phyloP scores from a whole-genome alignment of 2,329 filamentous ascomycete genomes.

The Neofusicoccum umdonicola region DNA sequence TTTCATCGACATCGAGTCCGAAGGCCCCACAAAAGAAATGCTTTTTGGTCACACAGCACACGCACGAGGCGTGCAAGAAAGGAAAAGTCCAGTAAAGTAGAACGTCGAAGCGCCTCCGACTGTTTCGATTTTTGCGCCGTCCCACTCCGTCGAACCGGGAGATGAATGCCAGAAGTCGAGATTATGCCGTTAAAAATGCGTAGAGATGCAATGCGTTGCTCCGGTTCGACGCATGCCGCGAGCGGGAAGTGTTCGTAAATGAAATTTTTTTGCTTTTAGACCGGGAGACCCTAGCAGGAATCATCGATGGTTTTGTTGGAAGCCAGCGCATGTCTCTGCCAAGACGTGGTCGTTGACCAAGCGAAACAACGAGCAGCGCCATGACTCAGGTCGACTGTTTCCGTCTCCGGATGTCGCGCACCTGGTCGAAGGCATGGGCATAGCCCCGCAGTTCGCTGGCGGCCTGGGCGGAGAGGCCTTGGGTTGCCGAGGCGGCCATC shows the following conservation, averaged over 20 bases:
- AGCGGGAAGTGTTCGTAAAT: constrained; percentile 1
- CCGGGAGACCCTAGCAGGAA: not conserved
- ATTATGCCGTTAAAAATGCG: constrained; percentile 16
- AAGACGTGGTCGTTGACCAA: not conserved
- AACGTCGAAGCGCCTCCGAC: not conserved
- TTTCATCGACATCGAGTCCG: not conserved
- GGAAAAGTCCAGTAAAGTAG: not conserved
- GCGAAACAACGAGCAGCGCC: not conserved
- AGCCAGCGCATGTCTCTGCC: not conserved
- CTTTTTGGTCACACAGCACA: constrained; percentile 13
- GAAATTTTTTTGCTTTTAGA: not conserved
- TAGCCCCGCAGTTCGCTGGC: constrained; percentile 80
- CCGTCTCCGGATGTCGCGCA: constrained; percentile 57
- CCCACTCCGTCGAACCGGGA: constrained; percentile 3
- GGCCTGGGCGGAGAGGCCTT: constrained; percentile 69
- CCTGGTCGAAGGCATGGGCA: constrained; percentile 84
- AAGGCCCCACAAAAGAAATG: not conserved
- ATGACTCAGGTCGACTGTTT: constrained; percentile 11
- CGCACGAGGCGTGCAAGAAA: constrained; percentile 2
- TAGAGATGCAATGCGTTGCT: constrained; percentile 14
- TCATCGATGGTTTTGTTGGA: not conserved
- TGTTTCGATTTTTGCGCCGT: constrained; percentile 15
- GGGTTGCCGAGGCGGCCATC: constrained; percentile 59
- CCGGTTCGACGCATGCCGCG: constrained; percentile 9
- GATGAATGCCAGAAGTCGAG: constrained; percentile 11